phyloP scores from a whole-genome alignment of 2,329 filamentous ascomycete genomes.

The Xylaria hypoxylon region DNA sequence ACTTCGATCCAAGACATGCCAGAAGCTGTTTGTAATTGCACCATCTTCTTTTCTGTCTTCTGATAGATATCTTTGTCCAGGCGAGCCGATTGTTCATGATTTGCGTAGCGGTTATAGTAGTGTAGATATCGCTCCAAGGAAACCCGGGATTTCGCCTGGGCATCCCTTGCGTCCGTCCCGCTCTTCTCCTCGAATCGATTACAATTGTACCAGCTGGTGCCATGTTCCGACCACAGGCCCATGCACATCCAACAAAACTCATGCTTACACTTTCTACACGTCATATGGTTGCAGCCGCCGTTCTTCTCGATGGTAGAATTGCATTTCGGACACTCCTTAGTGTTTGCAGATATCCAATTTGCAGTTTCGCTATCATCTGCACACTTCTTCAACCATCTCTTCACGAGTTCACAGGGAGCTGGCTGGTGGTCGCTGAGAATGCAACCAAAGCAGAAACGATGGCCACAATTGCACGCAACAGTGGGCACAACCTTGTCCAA shows the following conservation, averaged over 20 bases:
- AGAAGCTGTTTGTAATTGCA: slow-evolving; percentile 90
- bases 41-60: slow-evolving; percentile 99
- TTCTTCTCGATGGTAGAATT: slow-evolving; percentile 99
- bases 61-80: slow-evolving; percentile 95
- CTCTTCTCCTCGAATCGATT: slow-evolving; percentile 98
- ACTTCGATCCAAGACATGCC: slow-evolving; percentile 99
- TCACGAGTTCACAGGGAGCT: slow-evolving; percentile 89
- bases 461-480: slow-evolving; percentile 84
- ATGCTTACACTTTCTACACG: slow-evolving; percentile 53
- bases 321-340: slow-evolving; percentile 97
- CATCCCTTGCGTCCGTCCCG: slow-evolving; percentile 87
- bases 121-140: slow-evolving; percentile 96
- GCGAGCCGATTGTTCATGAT: slow-evolving; percentile 97
- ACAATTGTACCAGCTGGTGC: slow-evolving; percentile 99
- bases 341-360: slow-evolving; percentile 99
- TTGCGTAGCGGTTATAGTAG: slow-evolving; percentile 99
- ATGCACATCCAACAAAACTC: slow-evolving; percentile 98
- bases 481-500: slow-evolving; percentile 88
- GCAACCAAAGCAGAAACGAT: slow-evolving; percentile 96
- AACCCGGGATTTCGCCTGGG: slow-evolving; percentile 89
- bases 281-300: slow-evolving; percentile 57
- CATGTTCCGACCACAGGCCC: slow-evolving; percentile 98
- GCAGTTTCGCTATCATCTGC: slow-evolving; percentile 98
- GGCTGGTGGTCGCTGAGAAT: slow-evolving; percentile 91
- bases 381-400: slow-evolving; percentile 97